Base-by-base conservation (phyloP, 345 rosid genomes). In the Kernera saxatilis region DNA sequence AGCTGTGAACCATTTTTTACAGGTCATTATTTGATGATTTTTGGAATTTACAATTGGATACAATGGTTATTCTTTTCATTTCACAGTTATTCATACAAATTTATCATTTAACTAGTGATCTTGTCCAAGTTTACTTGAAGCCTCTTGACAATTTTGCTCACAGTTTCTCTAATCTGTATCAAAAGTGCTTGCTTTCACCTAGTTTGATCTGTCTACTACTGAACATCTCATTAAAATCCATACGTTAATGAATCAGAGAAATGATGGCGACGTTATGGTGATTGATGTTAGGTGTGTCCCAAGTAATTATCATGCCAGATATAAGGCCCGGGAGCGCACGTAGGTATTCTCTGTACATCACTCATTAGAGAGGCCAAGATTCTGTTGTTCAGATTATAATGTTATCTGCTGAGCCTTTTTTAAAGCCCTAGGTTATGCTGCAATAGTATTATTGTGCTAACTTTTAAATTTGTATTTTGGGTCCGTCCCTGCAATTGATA, bases 1-100 rank as follows among this genome's bases (percentile, higher is more conserved):
- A 83, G 98, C 98, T 29, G 92, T 88, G 51, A 93, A 93, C 80
- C 98, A 91, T 83, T 93, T 93, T 79, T 79, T 91, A 74, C 91
- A 91, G 98, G 97, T 93, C 48, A 74, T 10, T 51, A 63, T 67
- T 74, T 52, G 13, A 19, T 58, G 9, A 33, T 62, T 68, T 21
- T 64, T 18, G 5, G 17, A 62, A 44, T 44, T 75, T 3, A 19
- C 37, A 8, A 9, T 63, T 11, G 14, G 21, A 17, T 54, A 19
- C 17, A 17, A 17, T 44, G 18, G 35, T 45, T 29, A 17, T 12
- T 49, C 29, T 27, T 73, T 36, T 66, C 52, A 6, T 48, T 37
- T 35, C 5, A 36, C 3, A 19, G 65, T n/a, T 64, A 22, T 48
- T 72, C 19, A 12, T 45, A 11, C 15, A 46, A 56, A 6, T 26